A percentile compares a stretch with the other conserved stretches of the same genome.
Evolutionary conservation across 1,284 basidiomycete species (phyloP).

Genomic region (Cystobasidium pallidum): DNA sequence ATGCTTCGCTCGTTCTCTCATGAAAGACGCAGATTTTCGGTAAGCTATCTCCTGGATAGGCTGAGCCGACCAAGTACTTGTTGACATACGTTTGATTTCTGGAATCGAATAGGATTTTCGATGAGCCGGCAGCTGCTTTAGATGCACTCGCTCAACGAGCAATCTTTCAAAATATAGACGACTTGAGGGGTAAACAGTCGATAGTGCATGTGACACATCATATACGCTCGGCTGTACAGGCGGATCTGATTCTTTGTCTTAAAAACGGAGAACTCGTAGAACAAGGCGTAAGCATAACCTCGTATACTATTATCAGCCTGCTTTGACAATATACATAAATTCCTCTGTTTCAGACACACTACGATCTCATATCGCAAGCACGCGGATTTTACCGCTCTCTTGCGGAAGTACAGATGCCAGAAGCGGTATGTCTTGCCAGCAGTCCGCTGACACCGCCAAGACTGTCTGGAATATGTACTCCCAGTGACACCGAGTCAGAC

Average conservation of each 20-base stretch:
- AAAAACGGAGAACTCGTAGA: slow-evolving; percentile 16
- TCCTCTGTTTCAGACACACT: not conserved
- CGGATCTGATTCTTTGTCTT: slow-evolving; percentile 8
- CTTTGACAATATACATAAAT: not conserved
- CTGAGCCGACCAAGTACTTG: no score
- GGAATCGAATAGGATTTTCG: slow-evolving; percentile 14
- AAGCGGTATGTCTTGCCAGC: not conserved
- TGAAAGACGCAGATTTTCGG: slow-evolving; percentile 29
- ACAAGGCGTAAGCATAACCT: slow-evolving; percentile 12
- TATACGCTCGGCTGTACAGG: slow-evolving; percentile 4
- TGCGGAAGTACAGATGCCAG: slow-evolving; percentile 15
- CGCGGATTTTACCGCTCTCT: slow-evolving; percentile 12
- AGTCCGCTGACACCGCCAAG: slow-evolving; percentile 7
- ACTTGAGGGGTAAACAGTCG: slow-evolving; percentile 7
- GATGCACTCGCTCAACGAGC: slow-evolving; percentile 22
- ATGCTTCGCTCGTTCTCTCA: slow-evolving; percentile 19
- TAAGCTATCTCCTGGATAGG: not conserved
- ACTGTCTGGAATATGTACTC: not conserved
- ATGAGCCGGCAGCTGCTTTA: slow-evolving; percentile 19
- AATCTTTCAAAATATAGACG: slow-evolving; percentile 10
- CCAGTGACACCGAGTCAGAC: slow-evolving; percentile 4
- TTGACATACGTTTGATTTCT: no score
- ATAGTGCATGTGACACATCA: slow-evolving; percentile 26
- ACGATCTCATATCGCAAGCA: not conserved
- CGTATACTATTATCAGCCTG: not conserved